These are phyloP conservation scores for Oryza glaberrima DNA, from an alignment of 176 grass and related monocot genomes.

Conservation along the genomic window DNA sequence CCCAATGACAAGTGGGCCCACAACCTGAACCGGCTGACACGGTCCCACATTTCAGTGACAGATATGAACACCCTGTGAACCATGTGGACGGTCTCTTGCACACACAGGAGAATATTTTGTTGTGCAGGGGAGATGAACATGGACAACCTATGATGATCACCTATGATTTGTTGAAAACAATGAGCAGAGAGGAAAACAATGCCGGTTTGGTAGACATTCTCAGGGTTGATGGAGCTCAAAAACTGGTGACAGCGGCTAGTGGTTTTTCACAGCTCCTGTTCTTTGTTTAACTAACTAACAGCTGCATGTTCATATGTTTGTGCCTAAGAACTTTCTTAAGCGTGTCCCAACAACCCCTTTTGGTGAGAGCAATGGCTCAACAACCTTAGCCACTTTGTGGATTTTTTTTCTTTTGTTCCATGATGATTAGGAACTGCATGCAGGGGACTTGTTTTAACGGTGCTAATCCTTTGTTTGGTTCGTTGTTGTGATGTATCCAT, in stretches of 20 bases:
- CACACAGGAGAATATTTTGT: background rate
- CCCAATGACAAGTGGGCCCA: background rate
- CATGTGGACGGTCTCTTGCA: background rate
- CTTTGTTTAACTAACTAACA: background rate
- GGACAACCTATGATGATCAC: background rate
- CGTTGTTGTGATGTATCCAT: background rate
- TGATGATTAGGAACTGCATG: background rate
- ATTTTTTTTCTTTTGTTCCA: background rate
- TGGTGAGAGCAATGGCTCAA: background rate
- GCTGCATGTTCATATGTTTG: background rate
- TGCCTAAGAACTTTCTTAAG: background rate
- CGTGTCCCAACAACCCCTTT: background rate
- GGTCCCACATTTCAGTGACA: background rate
- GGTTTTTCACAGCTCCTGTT: background rate
- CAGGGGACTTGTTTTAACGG: background rate
- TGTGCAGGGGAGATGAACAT: background rate
- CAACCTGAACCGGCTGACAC: rapidly evolving
- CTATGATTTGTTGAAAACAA: background rate
- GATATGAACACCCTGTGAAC: background rate
- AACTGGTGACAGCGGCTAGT: background rate
- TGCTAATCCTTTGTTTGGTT: background rate
- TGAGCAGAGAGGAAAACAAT: background rate
- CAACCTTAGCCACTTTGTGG: background rate
- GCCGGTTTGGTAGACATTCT: background rate
- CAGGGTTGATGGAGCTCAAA: background rate